Percentiles rank a stretch among this genome's conserved stretches.
phyloP scores from a whole-genome alignment of 352 stramenopile genomes.

The Phytophthora ramorum region DNA sequence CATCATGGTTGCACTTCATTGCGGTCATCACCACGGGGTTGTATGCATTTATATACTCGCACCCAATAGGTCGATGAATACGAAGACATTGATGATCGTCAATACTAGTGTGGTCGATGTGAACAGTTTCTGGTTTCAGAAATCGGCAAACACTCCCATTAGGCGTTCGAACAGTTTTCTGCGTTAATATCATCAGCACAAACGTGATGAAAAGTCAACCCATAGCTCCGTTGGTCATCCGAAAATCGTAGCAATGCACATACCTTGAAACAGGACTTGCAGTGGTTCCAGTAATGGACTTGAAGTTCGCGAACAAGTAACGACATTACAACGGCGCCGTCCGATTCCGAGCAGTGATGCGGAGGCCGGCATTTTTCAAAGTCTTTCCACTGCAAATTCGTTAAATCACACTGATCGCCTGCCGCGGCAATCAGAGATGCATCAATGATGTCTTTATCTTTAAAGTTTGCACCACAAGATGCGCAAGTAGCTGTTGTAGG shows the following conservation, averaged over 20 bases:
- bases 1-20: slow-evolving; percentile 42
- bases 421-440: neutral
- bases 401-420: neutral
- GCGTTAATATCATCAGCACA: neutral
- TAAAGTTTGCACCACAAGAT: neutral
- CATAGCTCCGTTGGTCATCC: too few relatives aligned
- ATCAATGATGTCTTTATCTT: slow-evolving; percentile 16
- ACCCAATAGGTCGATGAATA: slow-evolving; percentile 19
- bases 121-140: slow-evolving; percentile 23
- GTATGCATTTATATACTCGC: slow-evolving; percentile 44
- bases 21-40: slow-evolving; percentile 16
- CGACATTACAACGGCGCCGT: neutral
- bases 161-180: slow-evolving; percentile 21
- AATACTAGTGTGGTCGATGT: neutral
- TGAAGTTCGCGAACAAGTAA: slow-evolving; percentile 15
- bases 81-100: neutral
- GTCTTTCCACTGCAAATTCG: neutral
- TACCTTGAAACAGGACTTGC: slow-evolving; percentile 30
- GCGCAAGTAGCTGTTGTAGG: neutral
- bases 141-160: slow-evolving; percentile 29
- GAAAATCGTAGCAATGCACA: neutral
- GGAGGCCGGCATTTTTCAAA: slow-evolving; percentile 13
- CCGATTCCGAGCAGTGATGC: neutral
- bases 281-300: slow-evolving; percentile 23
- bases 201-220: neutral